Evolutionary conservation across 192 early-diverging fungal genomes (phyloP).

Genomic region (Mortierella claussenii): DNA sequence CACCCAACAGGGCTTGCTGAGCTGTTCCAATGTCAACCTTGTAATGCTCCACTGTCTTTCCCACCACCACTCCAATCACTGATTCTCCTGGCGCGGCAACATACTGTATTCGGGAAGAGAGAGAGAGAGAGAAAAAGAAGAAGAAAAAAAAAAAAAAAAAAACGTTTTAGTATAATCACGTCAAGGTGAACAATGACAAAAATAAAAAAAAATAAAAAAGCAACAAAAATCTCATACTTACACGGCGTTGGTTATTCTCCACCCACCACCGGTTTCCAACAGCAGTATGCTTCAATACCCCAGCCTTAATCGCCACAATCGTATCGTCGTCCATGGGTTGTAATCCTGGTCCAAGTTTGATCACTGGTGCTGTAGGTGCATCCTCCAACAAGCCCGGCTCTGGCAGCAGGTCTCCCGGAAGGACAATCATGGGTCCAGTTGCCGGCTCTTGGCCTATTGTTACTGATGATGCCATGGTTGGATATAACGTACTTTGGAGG

Average conservation of each 20-base stretch:
- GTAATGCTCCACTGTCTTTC: slow-evolving; percentile 78
- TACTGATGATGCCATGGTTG: slow-evolving; percentile 27
- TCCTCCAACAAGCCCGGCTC: slow-evolving; percentile 22
- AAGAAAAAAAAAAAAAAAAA: background rate
- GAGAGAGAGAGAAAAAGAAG: background rate
- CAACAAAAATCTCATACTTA: slow-evolving; percentile 49
- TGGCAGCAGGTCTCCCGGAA: slow-evolving; percentile 66
- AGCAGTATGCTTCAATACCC: slow-evolving; percentile 68
- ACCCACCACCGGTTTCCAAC: slow-evolving; percentile 80
- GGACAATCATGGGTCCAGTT: slow-evolving; percentile 52
- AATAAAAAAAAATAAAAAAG: background rate
- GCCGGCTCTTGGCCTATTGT: slow-evolving; percentile 1
- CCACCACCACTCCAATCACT: slow-evolving; percentile 85
- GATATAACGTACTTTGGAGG: background rate
- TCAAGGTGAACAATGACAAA: background rate
- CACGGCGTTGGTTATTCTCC: slow-evolving; percentile 80
- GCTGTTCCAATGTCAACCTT: slow-evolving; percentile 95
- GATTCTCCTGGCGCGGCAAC: slow-evolving; percentile 87
- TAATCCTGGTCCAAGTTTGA: slow-evolving; percentile 88
- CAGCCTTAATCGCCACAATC: slow-evolving; percentile 77
- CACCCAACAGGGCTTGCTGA: slow-evolving; percentile 80
- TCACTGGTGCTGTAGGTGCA: slow-evolving; percentile 40
- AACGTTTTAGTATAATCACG: background rate
- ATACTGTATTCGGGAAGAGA: slow-evolving; percentile 67
- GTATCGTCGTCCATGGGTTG: slow-evolving; percentile 69